phyloP scores from a whole-genome alignment of 2,329 filamentous ascomycete species.

The Laburnicola sp. region DNA sequence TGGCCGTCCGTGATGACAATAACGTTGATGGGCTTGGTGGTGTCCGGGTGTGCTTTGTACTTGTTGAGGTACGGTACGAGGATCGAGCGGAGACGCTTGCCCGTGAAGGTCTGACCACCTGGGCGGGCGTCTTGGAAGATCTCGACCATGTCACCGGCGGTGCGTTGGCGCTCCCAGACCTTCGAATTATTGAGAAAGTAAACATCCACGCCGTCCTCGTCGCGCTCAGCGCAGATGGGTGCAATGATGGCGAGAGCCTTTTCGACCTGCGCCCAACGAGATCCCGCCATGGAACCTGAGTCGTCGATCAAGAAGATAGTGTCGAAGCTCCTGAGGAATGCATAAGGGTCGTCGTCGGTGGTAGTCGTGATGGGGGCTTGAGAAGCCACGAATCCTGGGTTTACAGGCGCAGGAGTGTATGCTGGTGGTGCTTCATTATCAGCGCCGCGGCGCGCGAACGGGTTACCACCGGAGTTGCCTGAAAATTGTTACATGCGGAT shows the following conservation, averaged over 20 bases:
- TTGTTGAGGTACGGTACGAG: conserved; percentile 69
- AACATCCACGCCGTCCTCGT: conserved; percentile 84
- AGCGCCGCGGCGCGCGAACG: conserved; percentile 24
- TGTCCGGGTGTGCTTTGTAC: conserved; percentile 54
- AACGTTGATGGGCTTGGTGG: conserved; percentile 79
- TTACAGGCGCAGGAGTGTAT: conserved; percentile 36
- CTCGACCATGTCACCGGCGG: conserved; percentile 59
- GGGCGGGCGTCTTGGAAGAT: conserved; percentile 74
- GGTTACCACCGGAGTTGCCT: conserved; percentile 36
- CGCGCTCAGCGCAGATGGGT: conserved; percentile 78
- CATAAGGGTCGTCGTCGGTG: conserved; percentile 66
- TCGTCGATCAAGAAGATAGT: conserved; percentile 92
- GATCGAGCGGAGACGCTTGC: conserved; percentile 69
- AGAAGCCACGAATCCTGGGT: conserved; percentile 6
- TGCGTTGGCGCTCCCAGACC: conserved; percentile 67
- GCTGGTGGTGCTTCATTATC: conserved; percentile 48
- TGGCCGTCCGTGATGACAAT: conserved; percentile 91
- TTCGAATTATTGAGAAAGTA: conserved; percentile 80
- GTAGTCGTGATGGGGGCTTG: conserved; percentile 8
- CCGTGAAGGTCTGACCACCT: conserved; percentile 71
- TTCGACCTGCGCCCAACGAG: conserved; percentile 74
- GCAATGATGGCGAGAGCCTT: conserved; percentile 72
- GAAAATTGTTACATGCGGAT: conserved; percentile 2
- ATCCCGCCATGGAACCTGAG: conserved; percentile 79
- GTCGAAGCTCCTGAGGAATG: conserved; percentile 79